Conservation (phyloP, 176 grass and related monocot genomes). For the Ampelocalamus luodianensis region DNA sequence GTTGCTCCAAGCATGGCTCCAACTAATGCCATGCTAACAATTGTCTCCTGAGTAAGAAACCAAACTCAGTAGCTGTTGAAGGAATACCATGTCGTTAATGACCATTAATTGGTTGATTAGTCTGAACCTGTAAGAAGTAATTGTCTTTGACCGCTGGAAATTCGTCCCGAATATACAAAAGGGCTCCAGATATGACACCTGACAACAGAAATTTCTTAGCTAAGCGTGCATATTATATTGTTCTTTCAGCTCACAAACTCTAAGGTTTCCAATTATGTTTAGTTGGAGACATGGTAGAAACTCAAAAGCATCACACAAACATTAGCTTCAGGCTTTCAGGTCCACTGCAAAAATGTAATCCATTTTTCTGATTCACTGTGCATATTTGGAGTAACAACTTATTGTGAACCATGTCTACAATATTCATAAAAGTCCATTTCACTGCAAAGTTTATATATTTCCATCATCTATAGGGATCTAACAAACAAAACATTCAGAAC, state of each 20-base stretch:
- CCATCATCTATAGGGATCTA: no score
- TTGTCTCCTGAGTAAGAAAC: conserved; percentile 77
- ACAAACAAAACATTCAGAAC: no score
- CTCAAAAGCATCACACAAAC: neutral
- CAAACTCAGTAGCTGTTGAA: conserved; percentile 15
- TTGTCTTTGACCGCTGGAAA: conserved; percentile 75
- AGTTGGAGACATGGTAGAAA: neutral
- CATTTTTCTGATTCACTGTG: neutral
- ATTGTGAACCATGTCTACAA: neutral
- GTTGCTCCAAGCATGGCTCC: conserved; percentile 90
- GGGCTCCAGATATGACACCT: conserved; percentile 98
- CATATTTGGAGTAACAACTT: neutral
- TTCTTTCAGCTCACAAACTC: neutral
- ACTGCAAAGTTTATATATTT: neutral
- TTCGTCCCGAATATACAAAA: conserved; percentile 92
- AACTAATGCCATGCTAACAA: conserved; percentile 95
- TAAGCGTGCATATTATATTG: conserved; percentile 7
- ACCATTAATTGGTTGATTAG: neutral
- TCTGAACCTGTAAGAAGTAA: conserved; percentile 79
- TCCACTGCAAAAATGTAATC: neutral
- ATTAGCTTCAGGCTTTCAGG: neutral
- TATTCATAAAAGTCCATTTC: conserved; percentile 6
- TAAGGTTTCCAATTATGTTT: neutral
- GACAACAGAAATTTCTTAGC: conserved; percentile 21
- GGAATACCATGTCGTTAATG: neutral